phyloP scores from a whole-genome alignment of 495 filamentous ascomycete genomes.

The Bacidia rubella region DNA sequence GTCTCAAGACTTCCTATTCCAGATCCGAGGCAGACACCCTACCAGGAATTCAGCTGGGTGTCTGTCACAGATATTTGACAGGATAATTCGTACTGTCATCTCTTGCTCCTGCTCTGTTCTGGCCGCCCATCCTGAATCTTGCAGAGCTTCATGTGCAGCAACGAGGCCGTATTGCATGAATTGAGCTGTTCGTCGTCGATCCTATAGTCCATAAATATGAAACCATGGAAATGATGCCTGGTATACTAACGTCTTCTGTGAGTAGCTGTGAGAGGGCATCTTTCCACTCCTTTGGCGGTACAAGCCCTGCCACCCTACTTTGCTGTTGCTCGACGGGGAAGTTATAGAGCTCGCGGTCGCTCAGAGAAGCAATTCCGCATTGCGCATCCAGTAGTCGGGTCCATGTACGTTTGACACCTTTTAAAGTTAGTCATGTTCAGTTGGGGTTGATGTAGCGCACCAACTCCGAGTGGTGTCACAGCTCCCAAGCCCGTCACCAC shows the following conservation, averaged over 20 bases:
- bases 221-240: neutral
- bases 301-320: constrained; percentile 70
- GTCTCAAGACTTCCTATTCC: constrained; percentile 92
- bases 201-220: constrained; percentile 24
- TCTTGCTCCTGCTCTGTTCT: constrained; percentile 45
- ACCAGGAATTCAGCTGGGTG: neutral
- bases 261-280: constrained; percentile 24
- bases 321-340: constrained; percentile 52
- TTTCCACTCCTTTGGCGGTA: constrained; percentile 46
- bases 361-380: constrained; percentile 64
- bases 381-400: constrained; percentile 61
- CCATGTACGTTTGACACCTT: constrained; percentile 69
- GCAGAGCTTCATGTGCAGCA: constrained; percentile 72
- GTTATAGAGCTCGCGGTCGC: constrained; percentile 31
- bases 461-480: constrained; percentile 80
- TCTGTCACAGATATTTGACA: neutral
- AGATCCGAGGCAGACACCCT: constrained; percentile 87
- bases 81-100: constrained; percentile 38
- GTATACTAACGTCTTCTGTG: neutral
- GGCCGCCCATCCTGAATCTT: constrained; percentile 72
- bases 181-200: constrained; percentile 74
- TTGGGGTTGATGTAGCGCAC: constrained; percentile 23
- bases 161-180: constrained; percentile 89
- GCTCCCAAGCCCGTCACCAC: constrained; percentile 91
- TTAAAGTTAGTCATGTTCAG: neutral